Percentiles rank a stretch among this genome's conserved stretches.
Evolutionary conservation across 768 basidiomycete genomes (phyloP).

Genomic region (Multifurca ochricompacta): DNA sequence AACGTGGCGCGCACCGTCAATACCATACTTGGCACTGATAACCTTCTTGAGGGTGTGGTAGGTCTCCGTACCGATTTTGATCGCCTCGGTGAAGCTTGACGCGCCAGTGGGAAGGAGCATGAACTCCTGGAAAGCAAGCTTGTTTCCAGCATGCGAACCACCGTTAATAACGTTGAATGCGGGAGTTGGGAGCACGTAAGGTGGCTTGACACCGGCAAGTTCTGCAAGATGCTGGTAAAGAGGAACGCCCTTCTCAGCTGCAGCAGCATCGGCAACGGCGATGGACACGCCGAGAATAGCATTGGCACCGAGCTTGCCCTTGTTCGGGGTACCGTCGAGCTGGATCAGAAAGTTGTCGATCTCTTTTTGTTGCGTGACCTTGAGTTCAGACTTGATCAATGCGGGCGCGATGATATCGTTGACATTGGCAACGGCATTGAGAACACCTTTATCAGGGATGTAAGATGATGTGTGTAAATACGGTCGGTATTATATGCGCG

Average conservation of each 20-base stretch:
- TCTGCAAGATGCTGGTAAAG: constrained; percentile 96
- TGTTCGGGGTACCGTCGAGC: constrained; percentile 95
- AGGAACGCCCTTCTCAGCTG: constrained; percentile 90
- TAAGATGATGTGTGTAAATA: background rate
- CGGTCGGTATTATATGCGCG: constrained; percentile 20
- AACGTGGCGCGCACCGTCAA: constrained; percentile 63
- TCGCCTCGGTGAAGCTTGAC: constrained; percentile 84
- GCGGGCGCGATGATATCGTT: constrained; percentile 86
- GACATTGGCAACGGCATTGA: constrained; percentile 90
- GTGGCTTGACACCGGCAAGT: constrained; percentile 90
- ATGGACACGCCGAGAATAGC: constrained; percentile 99
- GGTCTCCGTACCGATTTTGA: constrained; percentile 98
- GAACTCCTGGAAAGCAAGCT: constrained; percentile 99
- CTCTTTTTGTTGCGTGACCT: constrained; percentile 87
- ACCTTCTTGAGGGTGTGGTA: constrained; percentile 99
- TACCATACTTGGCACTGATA: constrained; percentile 97
- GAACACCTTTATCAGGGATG: constrained; percentile 53
- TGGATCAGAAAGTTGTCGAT: constrained; percentile 98
- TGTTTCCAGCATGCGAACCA: constrained; percentile 98
- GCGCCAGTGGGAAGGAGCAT: constrained; percentile 98
- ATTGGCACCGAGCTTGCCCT: constrained; percentile 98
- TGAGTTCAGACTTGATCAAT: constrained; percentile 75
- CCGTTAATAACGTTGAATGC: constrained; percentile 99
- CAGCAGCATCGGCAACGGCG: constrained; percentile 88
- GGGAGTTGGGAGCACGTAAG: constrained; percentile 86